Percentiles rank a stretch among this genome's conserved stretches.
Conservation (phyloP, 1,284 basidiomycete genomes). For the Trametes pubescens region DNA sequence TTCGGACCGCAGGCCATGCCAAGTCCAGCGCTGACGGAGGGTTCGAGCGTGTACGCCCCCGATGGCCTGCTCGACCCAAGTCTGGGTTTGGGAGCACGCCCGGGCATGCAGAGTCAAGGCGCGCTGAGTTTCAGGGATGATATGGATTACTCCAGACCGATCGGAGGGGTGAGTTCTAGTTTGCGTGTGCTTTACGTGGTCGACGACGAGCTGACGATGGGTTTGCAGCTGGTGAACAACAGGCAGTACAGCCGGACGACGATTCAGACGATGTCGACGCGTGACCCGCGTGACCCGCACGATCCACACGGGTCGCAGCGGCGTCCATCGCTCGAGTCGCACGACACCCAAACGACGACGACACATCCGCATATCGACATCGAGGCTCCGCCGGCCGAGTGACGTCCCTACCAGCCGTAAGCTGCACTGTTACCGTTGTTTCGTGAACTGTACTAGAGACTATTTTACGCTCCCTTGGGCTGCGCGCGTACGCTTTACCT, state of each 20-base stretch:
- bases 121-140: conserved; percentile 51
- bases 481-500: conserved; percentile 16
- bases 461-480: background rate
- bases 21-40: conserved; percentile 48
- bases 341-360: conserved; percentile 11
- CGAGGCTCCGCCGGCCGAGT: background rate
- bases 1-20: conserved; percentile 37
- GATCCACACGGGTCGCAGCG: background rate
- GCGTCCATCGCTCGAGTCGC: conserved; percentile 25
- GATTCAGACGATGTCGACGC: conserved; percentile 42
- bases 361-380: conserved; percentile 3
- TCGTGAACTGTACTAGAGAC: conserved; percentile 2
- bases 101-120: conserved; percentile 44
- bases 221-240: conserved; percentile 48
- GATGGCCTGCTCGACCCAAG: conserved; percentile 52
- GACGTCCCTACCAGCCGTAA: background rate
- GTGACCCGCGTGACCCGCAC: background rate
- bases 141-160: conserved; percentile 54
- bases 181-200: background rate
- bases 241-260: conserved; percentile 50
- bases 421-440: background rate
- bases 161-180: conserved; percentile 48
- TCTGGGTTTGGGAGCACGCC: conserved; percentile 29
- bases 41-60: conserved; percentile 37
- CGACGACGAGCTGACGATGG: conserved; percentile 11